Evolutionary conservation across 768 basidiomycete genomes (phyloP).

Genomic region (Termitomyces sp.): DNA sequence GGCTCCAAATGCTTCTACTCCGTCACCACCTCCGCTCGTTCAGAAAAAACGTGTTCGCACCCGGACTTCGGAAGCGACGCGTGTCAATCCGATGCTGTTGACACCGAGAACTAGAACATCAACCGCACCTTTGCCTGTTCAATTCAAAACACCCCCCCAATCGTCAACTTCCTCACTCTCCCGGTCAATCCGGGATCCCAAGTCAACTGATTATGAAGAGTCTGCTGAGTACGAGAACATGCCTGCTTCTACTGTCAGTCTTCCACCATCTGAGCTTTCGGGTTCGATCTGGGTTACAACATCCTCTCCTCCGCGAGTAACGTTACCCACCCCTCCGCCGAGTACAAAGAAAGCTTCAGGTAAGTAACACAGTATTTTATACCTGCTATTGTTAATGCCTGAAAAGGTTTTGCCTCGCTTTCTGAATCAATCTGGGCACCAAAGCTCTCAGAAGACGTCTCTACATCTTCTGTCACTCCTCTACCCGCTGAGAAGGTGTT

Average conservation of each 20-base stretch:
- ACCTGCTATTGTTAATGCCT: not conserved
- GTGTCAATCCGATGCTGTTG: not conserved
- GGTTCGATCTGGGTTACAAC: not conserved
- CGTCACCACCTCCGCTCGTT: not conserved
- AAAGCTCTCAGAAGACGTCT: not conserved
- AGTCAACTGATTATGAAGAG: not conserved
- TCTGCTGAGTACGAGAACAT: not conserved
- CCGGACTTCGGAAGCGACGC: not conserved
- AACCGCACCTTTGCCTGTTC: not conserved
- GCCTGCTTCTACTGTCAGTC: not conserved
- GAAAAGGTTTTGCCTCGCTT: not conserved
- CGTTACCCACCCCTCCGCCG: not conserved
- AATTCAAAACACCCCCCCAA: not conserved
- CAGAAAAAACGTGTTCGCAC: not conserved
- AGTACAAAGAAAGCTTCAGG: not conserved
- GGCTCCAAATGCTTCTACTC: not conserved
- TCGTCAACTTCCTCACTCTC: not conserved
- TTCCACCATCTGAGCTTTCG: not conserved
- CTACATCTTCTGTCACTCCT: not conserved
- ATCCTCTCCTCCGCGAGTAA: not conserved
- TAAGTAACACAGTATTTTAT: not conserved
- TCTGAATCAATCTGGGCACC: not conserved
- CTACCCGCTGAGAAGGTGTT: not conserved
- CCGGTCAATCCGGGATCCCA: not conserved
- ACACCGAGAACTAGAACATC: not conserved